Conservation (phyloP, 495 filamentous ascomycete species). For the Penicillium lagena region DNA sequence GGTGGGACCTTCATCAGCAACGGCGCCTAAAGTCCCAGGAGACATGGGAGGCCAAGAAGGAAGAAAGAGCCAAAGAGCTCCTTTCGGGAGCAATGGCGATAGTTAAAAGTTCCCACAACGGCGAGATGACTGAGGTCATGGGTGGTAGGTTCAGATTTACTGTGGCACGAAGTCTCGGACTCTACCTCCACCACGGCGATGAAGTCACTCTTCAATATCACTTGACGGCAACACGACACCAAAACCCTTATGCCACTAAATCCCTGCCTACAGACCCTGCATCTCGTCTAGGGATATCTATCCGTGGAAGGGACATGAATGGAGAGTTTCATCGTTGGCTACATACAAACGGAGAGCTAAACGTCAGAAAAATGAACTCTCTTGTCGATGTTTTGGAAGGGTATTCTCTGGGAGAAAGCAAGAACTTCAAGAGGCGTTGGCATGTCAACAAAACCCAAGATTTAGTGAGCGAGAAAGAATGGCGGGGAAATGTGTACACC, state of each 20-base stretch:
- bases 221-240: neutral
- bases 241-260: neutral
- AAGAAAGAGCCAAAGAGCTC: neutral
- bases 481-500: too few relatives aligned
- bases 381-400: conserved; percentile 8
- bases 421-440: neutral
- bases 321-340: conserved; percentile 7
- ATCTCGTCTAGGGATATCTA: conserved; percentile 4
- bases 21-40: neutral
- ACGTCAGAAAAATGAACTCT: conserved; percentile 7
- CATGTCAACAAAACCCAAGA: neutral
- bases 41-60: neutral
- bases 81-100: neutral
- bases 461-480: too few relatives aligned
- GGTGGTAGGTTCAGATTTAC: conserved; percentile 1
- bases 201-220: neutral
- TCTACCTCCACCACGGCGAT: neutral
- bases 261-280: conserved; percentile 2
- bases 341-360: neutral
- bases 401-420: neutral
- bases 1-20: neutral
- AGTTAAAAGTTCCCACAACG: neutral
- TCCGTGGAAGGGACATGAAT: conserved; percentile 1
- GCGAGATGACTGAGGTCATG: neutral
- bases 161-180: neutral